phyloP scores from a whole-genome alignment of 2,329 filamentous ascomycete species.

The Pestalotiopsis fici region DNA sequence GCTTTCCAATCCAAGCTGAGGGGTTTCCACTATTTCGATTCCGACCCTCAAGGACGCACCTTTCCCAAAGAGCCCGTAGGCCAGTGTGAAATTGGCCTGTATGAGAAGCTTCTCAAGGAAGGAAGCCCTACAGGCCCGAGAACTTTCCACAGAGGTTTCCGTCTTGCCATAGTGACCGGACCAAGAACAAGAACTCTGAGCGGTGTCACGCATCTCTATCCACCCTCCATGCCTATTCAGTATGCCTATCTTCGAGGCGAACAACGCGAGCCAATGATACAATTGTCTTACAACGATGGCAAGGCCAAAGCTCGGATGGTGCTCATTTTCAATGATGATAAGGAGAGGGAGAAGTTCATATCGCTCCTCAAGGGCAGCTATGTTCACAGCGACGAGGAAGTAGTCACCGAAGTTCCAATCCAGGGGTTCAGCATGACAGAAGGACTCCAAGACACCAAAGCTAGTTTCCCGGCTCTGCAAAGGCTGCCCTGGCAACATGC shows the following conservation, averaged over 20 bases:
- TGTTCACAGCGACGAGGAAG: constrained; percentile 66
- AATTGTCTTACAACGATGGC: constrained; percentile 70
- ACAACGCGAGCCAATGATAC: constrained; percentile 67
- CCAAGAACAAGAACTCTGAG: constrained; percentile 77
- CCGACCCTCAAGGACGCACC: constrained; percentile 64
- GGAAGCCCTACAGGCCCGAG: constrained; percentile 73
- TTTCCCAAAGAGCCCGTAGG: constrained; percentile 77
- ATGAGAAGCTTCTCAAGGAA: constrained; percentile 69
- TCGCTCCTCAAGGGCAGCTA: constrained; percentile 72
- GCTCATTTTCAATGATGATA: constrained; percentile 74
- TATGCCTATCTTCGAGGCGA: constrained; percentile 79
- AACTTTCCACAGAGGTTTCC: constrained; percentile 75
- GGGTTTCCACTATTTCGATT: constrained; percentile 80
- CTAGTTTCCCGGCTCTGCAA: constrained; percentile 48
- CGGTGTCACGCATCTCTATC: constrained; percentile 71
- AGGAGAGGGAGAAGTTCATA: constrained; percentile 71
- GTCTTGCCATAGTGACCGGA: constrained; percentile 76
- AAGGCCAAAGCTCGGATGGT: constrained; percentile 71
- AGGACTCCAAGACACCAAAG: constrained; percentile 49
- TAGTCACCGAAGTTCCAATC: constrained; percentile 70
- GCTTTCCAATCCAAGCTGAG: constrained; percentile 70
- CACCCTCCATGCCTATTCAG: constrained; percentile 67
- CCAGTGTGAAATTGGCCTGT: constrained; percentile 73
- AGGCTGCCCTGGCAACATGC: constrained; percentile 65
- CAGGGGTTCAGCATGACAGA: constrained; percentile 64